Evolutionary conservation across 2,329 filamentous ascomycete genomes (phyloP).

Genomic region (Coniochaeta prunicola): DNA sequence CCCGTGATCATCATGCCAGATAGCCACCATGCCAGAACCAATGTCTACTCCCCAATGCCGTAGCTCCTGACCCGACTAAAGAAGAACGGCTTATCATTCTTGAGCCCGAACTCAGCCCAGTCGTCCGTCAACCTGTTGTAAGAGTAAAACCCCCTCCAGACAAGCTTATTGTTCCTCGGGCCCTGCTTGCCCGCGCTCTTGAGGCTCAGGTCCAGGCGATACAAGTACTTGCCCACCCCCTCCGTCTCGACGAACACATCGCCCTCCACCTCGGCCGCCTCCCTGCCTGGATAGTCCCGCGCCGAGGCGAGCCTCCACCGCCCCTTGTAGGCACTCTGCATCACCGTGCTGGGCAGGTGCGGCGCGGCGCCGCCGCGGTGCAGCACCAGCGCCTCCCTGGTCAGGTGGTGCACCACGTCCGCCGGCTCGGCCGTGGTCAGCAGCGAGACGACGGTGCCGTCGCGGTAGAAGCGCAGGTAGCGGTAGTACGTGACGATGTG

Average conservation of each 20-base stretch:
- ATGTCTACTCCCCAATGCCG: slow-evolving; percentile 34
- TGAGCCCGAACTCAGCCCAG: slow-evolving; percentile 70
- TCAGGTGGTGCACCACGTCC: slow-evolving; percentile 83
- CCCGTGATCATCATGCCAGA: neutral
- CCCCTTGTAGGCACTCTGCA: slow-evolving; percentile 60
- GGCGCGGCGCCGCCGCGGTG: slow-evolving; percentile 28
- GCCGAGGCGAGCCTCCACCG: slow-evolving; percentile 40
- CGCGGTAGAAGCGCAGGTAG: slow-evolving; percentile 89
- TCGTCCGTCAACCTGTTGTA: slow-evolving; percentile 87
- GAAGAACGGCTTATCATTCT: slow-evolving; percentile 58
- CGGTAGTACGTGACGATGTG: slow-evolving; percentile 98
- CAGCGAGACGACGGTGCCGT: slow-evolving; percentile 76
- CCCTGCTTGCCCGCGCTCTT: slow-evolving; percentile 53
- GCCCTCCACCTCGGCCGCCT: slow-evolving; percentile 44
- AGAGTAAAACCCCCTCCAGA: slow-evolving; percentile 86
- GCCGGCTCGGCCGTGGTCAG: slow-evolving; percentile 73
- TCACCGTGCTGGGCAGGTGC: slow-evolving; percentile 43
- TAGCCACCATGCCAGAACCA: neutral
- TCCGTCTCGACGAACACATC: slow-evolving; percentile 82
- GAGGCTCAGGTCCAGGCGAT: slow-evolving; percentile 71
- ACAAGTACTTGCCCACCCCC: slow-evolving; percentile 76
- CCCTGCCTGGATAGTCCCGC: slow-evolving; percentile 21
- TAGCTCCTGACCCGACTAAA: slow-evolving; percentile 62
- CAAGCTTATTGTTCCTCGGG: slow-evolving; percentile 75
- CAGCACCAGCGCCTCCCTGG: slow-evolving; percentile 55